Evolutionary conservation across 116 monocot genomes (phyloP).

Genomic region (Dioscorea cayenensis): DNA sequence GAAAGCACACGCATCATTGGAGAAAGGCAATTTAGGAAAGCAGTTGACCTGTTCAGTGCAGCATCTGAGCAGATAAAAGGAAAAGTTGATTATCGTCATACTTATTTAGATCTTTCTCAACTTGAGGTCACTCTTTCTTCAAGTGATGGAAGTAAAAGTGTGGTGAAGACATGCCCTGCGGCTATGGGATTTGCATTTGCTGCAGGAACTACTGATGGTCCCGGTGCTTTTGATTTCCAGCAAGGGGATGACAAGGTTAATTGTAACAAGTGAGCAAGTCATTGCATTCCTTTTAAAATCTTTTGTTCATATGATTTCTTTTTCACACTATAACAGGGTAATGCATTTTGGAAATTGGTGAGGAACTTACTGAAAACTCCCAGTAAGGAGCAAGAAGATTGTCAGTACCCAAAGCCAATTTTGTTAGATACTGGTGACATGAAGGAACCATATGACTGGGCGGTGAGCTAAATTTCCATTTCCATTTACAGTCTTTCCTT

Average conservation of each 20-base stretch:
- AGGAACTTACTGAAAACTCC: slow-evolving; percentile 79
- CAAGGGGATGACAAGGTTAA: slow-evolving; percentile 95
- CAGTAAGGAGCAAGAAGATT: slow-evolving; percentile 58
- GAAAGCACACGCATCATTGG: slow-evolving; percentile 96
- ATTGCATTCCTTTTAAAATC: background rate
- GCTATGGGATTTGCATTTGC: slow-evolving; percentile 99
- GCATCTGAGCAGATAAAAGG: slow-evolving; percentile 72
- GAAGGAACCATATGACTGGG: slow-evolving; percentile 91
- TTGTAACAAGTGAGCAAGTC: background rate
- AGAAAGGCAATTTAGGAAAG: slow-evolving; percentile 79
- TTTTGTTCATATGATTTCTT: background rate
- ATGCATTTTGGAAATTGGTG: slow-evolving; percentile 91
- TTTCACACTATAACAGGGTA: slow-evolving; percentile 51
- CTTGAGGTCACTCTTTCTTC: slow-evolving; percentile 57
- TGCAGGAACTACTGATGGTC: slow-evolving; percentile 99
- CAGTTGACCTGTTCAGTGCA: slow-evolving; percentile 68
- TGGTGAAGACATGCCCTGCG: slow-evolving; percentile 86
- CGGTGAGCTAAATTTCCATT: slow-evolving; percentile 43
- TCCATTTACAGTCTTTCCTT: background rate
- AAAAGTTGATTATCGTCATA: slow-evolving; percentile 73
- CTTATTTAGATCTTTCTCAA: slow-evolving; percentile 70
- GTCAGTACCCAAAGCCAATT: slow-evolving; percentile 93
- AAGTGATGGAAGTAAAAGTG: slow-evolving; percentile 22
- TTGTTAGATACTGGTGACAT: slow-evolving; percentile 97
- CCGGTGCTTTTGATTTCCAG: slow-evolving; percentile 89